Evolutionary conservation across 352 stramenopile genomes (phyloP).

Genomic region (Phytophthora fragariaefolia): DNA sequence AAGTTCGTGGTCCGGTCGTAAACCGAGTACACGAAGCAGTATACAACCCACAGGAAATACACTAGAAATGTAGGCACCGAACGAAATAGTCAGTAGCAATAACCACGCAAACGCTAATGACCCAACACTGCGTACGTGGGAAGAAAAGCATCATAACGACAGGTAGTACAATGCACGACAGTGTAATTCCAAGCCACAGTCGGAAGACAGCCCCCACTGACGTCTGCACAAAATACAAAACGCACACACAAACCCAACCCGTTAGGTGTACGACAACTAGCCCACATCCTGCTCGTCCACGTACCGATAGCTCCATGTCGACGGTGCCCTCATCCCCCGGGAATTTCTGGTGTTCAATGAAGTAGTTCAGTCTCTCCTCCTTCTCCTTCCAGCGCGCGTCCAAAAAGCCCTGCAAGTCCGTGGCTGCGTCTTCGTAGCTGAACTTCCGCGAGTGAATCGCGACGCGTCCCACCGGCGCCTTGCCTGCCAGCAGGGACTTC

Average conservation of each 20-base stretch:
- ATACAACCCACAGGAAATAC: constrained; percentile 82
- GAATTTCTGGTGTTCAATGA: constrained; percentile 79
- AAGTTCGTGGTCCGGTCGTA: constrained; percentile 88
- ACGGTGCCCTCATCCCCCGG: constrained; percentile 33
- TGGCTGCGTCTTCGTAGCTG: constrained; percentile 60
- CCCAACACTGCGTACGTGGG: constrained; percentile 50
- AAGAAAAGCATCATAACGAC: constrained; percentile 85
- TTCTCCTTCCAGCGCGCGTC: constrained; percentile 81
- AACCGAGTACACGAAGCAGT: constrained; percentile 85
- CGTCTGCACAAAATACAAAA: constrained; percentile 42
- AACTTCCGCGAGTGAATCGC: constrained; percentile 72
- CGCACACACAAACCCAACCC: constrained; percentile 3
- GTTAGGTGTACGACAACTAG: constrained; percentile 3
- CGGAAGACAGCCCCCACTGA: constrained; percentile 70
- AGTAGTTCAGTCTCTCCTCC: constrained; percentile 74
- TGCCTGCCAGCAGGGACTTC: constrained; percentile 71
- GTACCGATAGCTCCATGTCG: constrained; percentile 50
- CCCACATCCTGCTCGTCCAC: background rate
- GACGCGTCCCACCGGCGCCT: constrained; percentile 49
- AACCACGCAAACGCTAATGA: background rate
- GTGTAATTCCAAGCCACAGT: constrained; percentile 75
- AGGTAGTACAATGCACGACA: constrained; percentile 70
- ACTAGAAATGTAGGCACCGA: constrained; percentile 37
- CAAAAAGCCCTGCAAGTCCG: constrained; percentile 65
- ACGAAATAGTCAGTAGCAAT: constrained; percentile 8